Base-by-base conservation (phyloP, 2,329 filamentous ascomycete genomes). In the Beauveria sp. region DNA sequence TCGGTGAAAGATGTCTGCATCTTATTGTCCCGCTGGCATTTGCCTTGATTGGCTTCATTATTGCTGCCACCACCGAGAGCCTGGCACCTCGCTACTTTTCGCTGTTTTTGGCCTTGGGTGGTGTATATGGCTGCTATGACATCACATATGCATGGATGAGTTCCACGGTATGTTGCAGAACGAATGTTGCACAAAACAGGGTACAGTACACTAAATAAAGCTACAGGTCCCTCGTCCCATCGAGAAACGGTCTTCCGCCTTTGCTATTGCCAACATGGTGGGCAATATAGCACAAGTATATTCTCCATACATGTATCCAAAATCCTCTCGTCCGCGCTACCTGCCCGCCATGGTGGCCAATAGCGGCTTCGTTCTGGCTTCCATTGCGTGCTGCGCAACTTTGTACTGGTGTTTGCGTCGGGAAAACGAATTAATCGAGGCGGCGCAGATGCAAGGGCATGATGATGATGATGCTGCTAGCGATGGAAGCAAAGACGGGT, bases 1-100 rank as follows among this genome's bases (percentile, higher is more conserved):
- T 86, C 0, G 86, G 86, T 22, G 88, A 91, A 72, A 81, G 88
- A 5, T 91, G 86, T 72, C 84, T 82, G 70, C 89, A 91, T 71
- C 81, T 91, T 63, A 78, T 79, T 0, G 61, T 84, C 1, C 87
- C 88, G 0, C 77, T 90, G 14, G 81, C 78, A 61, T 75, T 90
- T 47, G 83, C 84, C 16, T 77, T 90, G 3, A 74, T 75, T 0
- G 82, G 85, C 3, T 91, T 88, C 73, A 87, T 91, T 66, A 78
- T 91, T 56, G 85, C 84, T 8, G 87, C 86, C 1, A 77, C 84
- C 0, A 90, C 88, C 0, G 84, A 79, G 0, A 70, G 76, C 2
- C 77, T 81, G 0, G 87, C 78, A 0, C 83, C 87, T 0, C 79
- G 88, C 42, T 91, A 91, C 65, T 50, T 55, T 24, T 62, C 61